Base-by-base conservation (phyloP, 441 rosid genomes). In the Adansonia gregorii region DNA sequence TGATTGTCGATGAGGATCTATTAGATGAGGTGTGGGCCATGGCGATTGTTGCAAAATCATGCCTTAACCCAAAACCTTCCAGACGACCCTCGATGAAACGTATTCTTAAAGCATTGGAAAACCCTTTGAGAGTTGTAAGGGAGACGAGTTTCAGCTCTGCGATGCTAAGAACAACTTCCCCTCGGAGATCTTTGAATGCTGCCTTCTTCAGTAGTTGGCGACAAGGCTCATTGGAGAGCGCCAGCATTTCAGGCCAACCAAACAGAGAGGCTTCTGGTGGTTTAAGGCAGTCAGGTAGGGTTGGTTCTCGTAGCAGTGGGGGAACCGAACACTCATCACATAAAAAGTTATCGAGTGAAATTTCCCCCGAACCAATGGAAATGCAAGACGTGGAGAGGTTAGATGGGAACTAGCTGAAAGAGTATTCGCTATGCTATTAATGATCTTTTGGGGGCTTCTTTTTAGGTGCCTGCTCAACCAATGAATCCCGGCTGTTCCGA, bases 1-100 rank as follows among this genome's bases (percentile, higher is more conserved):
- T 91, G 71, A 83, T 89, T 0, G 84, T 91, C 10, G 91, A 91
- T 8, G 95, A 91, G 73, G 95, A 91, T 83, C 84, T 91, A 41
- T 60, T 87, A 35, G 95, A 89, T 84, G 95, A 91, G 83, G 95
- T 91, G 2, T 91, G 93, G 95, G 93, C 92, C 19, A 85, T 86
- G 95, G 89, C 93, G 12, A 84, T 91, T 31, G 88, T 91, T 6
- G 95, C 95, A 4, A 85, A 81, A 69, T 91, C 93, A 7, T 91
- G 93, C 79, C 88, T 91, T 3, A 86, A 89, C 75, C 92, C 91
- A 0, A 89, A 86, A 82, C 91, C 90, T 60, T 55, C 85, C 0
- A 88, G 79, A 72, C 76, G 95, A 10, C 95, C 93, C 1, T 82
- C 83, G 0, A 89, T 88, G 89, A 89, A 87, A 82, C 84, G 89